Evolutionary conservation across 805 yeast species (phyloP), one percentile per base, ranked within the genome.

Genomic region (Groenewaldozyma salmanticensis): DNA sequence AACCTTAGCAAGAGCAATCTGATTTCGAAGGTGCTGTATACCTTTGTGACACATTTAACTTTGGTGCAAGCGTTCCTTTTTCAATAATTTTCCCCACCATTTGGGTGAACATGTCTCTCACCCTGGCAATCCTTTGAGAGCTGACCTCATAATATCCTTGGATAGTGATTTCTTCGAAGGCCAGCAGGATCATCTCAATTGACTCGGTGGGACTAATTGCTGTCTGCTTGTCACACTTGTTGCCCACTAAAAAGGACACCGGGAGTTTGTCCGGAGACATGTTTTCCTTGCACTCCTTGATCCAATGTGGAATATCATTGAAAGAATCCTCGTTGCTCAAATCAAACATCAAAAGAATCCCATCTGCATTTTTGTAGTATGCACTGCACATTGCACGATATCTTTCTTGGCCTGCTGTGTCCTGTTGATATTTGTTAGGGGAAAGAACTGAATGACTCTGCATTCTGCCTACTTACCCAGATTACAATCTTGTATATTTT

Each of bases 341-440:
- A 48, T 70, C 75, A 52, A 68, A 70, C 1, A 66, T 62, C 19
- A 70, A 44, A 11, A 70, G 49, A 7, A 70, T 59, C 3, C 73
- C 74, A 40, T 70, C 64, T 5, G 73, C 65, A n/a, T 67, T 68
- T 51, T 67, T 64, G 49, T 68, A 70, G 21, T 70, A 42, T 2
- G 68, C 59, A 5, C 73, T 71, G 31, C 67, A 64, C 4, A 68
- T 67, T 35, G 70, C 68, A 45, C 70, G 57, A 44, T 66, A 70
- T 38, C 73, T 55, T 48, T 70, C 74, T 52, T 70, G 74, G 3
- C 75, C 75, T 3, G 75, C 75, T 11, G 74, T 69, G 47, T 69
- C 74, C 46, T 44, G 31, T 24, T 32, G 16, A 18, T 7, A 20
- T 24, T 13, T 9, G 15, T 22, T 15, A 13, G 16, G 20, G 16